phyloP scores from a whole-genome alignment of 768 basidiomycete species.

The Suillus hirtellus region DNA sequence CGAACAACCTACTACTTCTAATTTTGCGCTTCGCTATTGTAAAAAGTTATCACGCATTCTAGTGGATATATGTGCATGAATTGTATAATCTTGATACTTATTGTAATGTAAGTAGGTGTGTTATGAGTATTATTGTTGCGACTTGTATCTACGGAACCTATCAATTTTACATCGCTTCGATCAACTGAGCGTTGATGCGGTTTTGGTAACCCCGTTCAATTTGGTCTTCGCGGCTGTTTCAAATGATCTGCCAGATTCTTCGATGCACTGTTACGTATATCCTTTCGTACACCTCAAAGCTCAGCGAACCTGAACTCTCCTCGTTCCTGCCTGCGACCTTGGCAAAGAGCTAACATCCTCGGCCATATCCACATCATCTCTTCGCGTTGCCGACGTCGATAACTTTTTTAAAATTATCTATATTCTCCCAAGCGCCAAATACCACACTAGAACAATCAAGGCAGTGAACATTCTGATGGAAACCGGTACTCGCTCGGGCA shows the following conservation, averaged over 20 bases:
- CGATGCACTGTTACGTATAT: constrained; percentile 26
- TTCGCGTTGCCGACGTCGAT: constrained; percentile 10
- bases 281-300: constrained; percentile 8
- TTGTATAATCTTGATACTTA: constrained; percentile 34
- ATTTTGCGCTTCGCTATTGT: constrained; percentile 34
- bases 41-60: constrained; percentile 36
- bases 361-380: not conserved
- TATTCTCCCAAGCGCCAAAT: constrained; percentile 5
- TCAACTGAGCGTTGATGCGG: constrained; percentile 29
- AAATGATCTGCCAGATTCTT: constrained; percentile 25
- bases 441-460: constrained; percentile 21
- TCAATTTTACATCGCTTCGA: constrained; percentile 20
- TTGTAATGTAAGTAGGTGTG: constrained; percentile 35
- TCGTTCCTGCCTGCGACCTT: constrained; percentile 12
- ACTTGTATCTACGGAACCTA: not conserved
- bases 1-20: constrained; percentile 29
- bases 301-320: constrained; percentile 11
- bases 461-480: constrained; percentile 35
- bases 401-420: constrained; percentile 7
- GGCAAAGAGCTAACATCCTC: not conserved
- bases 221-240: constrained; percentile 24
- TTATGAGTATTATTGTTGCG: not conserved
- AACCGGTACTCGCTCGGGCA: constrained; percentile 18
- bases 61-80: constrained; percentile 39
- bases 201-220: constrained; percentile 30